Evolutionary conservation across 2,329 filamentous ascomycete genomes (phyloP), one percentile per base, ranked within the genome.

Genomic region (Ilyonectria mors-panacis): DNA sequence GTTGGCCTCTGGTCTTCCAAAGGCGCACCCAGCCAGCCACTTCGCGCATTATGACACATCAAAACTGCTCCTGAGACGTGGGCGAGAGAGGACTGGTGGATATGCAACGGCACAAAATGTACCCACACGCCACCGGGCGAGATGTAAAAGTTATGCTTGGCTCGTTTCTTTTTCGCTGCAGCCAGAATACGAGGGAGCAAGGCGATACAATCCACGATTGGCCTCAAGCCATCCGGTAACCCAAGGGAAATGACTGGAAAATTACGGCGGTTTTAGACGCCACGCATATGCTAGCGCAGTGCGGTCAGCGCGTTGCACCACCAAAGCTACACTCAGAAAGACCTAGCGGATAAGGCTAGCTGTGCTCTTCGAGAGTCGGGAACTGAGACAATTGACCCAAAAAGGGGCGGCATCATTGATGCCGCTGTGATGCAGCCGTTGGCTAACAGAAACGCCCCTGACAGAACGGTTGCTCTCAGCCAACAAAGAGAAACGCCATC

Each of bases 191-290:
- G 50, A 53, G 50, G 23, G 23, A 15, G 7, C 23, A 10, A 4
- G 8, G 30, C 37, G 26, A 26, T 6, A 26, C 26, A 26, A 26
- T 26, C 26, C 26, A 6, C 26, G 26, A 26, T 26, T 26, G 26
- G 26, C 39, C 15, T n/a, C 39, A 8, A n/a, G 37, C 26, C 8
- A 15, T n/a, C 28, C 21, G 30, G 28, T 12, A 21, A 37, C 35
- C 35, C 50, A 30, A 53, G 35, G 28, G 50, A 53, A 30, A 53
- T 53, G 50, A 53, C 50, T 35, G 35, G 50, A 13, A 53, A 53
- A 35, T 53, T 35, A 53, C 50, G 30, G 50, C 10, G 44, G 44
- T 26, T 45, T 19, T 45, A 23, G 44, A 45, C 21, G 10, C 19
- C 44, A 42, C 44, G 21, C 44, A 19, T 19, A 7, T 45, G 44